phyloP scores from a whole-genome alignment of 2,329 filamentous ascomycete genomes.

The Fusarium cicatricum region DNA sequence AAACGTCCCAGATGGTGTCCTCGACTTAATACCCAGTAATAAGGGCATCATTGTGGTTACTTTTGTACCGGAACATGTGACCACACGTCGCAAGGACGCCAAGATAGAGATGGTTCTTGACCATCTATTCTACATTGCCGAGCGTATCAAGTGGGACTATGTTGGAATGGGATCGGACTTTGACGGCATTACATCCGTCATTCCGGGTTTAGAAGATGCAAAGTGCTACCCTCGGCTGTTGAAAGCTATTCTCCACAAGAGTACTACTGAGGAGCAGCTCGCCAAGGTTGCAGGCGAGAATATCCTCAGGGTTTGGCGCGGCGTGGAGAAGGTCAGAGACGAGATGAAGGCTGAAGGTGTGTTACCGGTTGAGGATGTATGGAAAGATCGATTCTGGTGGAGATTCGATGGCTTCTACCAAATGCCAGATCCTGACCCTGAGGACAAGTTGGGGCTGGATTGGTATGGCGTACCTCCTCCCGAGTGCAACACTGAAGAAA shows the following conservation, averaged over 20 bases:
- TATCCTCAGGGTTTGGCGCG: constrained; percentile 47
- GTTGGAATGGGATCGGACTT: constrained; percentile 51
- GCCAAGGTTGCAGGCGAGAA: constrained; percentile 49
- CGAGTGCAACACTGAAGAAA: too few species aligned
- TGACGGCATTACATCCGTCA: constrained; percentile 38
- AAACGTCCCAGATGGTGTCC: constrained; percentile 50
- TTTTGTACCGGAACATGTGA: constrained; percentile 43
- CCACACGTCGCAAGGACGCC: constrained; percentile 1
- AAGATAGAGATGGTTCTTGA: constrained; percentile 42
- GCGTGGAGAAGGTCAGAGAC: constrained; percentile 36
- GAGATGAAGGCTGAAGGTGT: constrained; percentile 43
- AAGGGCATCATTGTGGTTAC: constrained; percentile 52
- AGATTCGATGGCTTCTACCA: constrained; percentile 15
- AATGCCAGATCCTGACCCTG: constrained; percentile 8
- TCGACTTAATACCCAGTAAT: constrained; percentile 47
- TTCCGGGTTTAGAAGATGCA: constrained; percentile 41
- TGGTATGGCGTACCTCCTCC: constrained; percentile 9
- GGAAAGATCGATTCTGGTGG: constrained; percentile 44
- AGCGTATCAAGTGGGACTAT: constrained; percentile 47
- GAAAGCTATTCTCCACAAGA: constrained; percentile 47
- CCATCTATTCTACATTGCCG: constrained; percentile 42
- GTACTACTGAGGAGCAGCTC: constrained; percentile 50
- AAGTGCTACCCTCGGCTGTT: constrained; percentile 44
- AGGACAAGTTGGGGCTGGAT: constrained; percentile 10
- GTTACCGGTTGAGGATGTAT: constrained; percentile 47